Evolutionary conservation across 1,284 basidiomycete genomes (phyloP), one percentile per base, ranked within the genome.

Genomic region (Leccinum fuscescens): DNA sequence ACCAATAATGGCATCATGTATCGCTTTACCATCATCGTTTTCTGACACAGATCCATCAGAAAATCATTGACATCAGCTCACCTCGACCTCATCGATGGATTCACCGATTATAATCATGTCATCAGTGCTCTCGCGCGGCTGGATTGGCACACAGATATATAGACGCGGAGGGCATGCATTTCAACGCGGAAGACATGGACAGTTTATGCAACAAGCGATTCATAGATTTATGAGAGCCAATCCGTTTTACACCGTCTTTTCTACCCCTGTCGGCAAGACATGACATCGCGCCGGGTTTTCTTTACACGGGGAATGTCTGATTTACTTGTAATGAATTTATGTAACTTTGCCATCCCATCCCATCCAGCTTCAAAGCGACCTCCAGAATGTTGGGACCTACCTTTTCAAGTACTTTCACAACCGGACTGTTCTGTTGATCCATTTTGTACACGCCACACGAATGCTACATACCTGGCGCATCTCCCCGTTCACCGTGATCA

Each of bases 71-170:
- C 79, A 78, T 64, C 75, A 76, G 51, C 66, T 76, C 48, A 68
- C 78, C 35, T 72, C 69, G 24, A 75, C 75, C 39, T 76, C 76
- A 8, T 67, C 67, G 22, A 63, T 75, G 56, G 75, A 76, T 62
- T 75, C 73, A 17, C 71, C 74, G 53, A 69, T 53, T 78, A 58
- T 62, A 67, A 58, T 50, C 59, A 52, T 57, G 56, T 54, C 61
- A 62, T 55, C 51, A 50, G 35, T 61, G 50, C 60, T 59, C 57
- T 51, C 50, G 46, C 48, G 46, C 51, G 51, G 65, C 59, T 64
- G 58, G 64, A 49, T 56, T 56, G 56, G 54, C 61, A 62, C 56
- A 46, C 37, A 60, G 44, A 62, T 62, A 61, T 54, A 62, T 65
- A 60, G 66, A 67, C 59, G 55, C 59, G 62, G 64, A 57, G 56